Evolutionary conservation across 805 yeast species (phyloP).

Genomic region (Kodamaea nitidulidarum): DNA sequence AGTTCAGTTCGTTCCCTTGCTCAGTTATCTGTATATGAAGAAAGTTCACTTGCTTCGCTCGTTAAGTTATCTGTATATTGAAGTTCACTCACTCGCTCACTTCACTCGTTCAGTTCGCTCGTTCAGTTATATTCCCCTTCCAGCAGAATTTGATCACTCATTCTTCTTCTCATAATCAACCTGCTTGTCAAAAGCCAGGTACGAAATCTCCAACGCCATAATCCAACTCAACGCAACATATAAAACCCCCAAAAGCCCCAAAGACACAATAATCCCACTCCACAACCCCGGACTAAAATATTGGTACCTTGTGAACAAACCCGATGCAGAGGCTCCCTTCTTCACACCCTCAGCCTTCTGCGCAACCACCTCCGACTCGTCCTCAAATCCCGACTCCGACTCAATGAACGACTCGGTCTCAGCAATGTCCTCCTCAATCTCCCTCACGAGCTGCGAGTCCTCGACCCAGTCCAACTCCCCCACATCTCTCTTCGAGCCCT

Average conservation of each 20-base stretch:
- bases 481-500: slow-evolving; percentile 17
- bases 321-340: slow-evolving; percentile 18
- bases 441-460: slow-evolving; percentile 15
- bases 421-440: slow-evolving; percentile 25
- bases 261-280: slow-evolving; percentile 66
- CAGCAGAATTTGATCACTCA: too few relatives aligned
- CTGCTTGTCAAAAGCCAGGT: slow-evolving; percentile 76
- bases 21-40: too few relatives aligned
- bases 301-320: slow-evolving; percentile 60
- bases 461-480: slow-evolving; percentile 7
- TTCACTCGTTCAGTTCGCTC: too few relatives aligned
- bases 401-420: slow-evolving; percentile 28
- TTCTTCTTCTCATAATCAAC: slow-evolving; percentile 49
- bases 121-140: slow-evolving; percentile 6
- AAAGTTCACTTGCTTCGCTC: too few relatives aligned
- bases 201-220: slow-evolving; percentile 66
- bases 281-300: slow-evolving; percentile 80
- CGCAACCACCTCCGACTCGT: slow-evolving; percentile 21
- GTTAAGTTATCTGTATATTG: too few relatives aligned
- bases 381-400: slow-evolving; percentile 11
- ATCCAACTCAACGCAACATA: slow-evolving; percentile 69
- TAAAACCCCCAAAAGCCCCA: slow-evolving; percentile 54
- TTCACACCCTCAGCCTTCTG: slow-evolving; percentile 17
- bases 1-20: too few relatives aligned
- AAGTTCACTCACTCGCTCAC: too few relatives aligned